Conservation (phyloP, 441 rosid genomes). For the Croton laevigatus region DNA sequence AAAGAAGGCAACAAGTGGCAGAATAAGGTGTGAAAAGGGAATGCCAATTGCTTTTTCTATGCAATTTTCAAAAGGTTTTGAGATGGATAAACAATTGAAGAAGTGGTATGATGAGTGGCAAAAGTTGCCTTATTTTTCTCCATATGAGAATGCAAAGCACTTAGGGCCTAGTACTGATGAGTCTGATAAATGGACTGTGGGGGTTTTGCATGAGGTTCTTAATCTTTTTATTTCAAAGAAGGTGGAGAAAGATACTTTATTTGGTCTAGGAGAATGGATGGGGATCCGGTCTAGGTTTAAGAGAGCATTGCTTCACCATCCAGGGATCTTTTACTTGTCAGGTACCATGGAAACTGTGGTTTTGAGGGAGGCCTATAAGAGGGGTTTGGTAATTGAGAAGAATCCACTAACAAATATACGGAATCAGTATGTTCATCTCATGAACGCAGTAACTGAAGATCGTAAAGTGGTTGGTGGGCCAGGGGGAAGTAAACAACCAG, state of each 20-base stretch:
- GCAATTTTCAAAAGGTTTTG: constrained; percentile 60
- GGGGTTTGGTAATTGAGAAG: constrained; percentile 63
- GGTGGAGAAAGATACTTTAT: constrained; percentile 53
- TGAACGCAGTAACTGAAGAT: constrained; percentile 53
- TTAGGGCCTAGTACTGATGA: constrained; percentile 60
- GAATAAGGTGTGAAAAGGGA: constrained; percentile 39
- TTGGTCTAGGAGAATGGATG: constrained; percentile 64
- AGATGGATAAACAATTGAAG: constrained; percentile 69
- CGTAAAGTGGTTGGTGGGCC: constrained; percentile 31
- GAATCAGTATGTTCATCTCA: constrained; percentile 71
- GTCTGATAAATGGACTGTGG: constrained; percentile 77
- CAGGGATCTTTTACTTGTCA: constrained; percentile 71
- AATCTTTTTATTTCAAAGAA: constrained; percentile 70
- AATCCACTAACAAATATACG: constrained; percentile 51
- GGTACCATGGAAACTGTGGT: constrained; percentile 72
- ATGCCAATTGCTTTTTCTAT: constrained; percentile 50
- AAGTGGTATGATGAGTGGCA: constrained; percentile 80
- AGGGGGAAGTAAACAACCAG: constrained; percentile 41
- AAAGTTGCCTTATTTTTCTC: constrained; percentile 76
- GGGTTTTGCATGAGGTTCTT: constrained; percentile 71
- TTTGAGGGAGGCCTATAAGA: constrained; percentile 65
- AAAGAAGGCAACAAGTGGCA: constrained; percentile 39
- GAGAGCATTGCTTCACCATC: constrained; percentile 75
- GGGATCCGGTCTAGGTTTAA: constrained; percentile 82
- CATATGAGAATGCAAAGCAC: constrained; percentile 63